phyloP scores from a whole-genome alignment of 805 yeast genomes.

The Kodamaea lidongshanica region DNA sequence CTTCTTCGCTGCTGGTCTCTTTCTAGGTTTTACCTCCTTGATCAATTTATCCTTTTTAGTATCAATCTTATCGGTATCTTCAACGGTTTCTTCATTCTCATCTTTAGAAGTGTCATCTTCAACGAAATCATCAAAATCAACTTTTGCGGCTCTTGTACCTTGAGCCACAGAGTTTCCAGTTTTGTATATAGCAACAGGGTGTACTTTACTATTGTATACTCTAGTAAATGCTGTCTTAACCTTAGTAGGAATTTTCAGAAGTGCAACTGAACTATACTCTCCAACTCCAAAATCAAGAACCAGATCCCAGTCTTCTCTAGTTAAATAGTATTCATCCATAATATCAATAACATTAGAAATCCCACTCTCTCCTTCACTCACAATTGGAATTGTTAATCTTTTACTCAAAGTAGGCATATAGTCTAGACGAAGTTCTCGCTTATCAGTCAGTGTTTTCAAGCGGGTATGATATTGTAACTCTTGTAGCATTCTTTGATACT shows the following conservation, averaged over 20 bases:
- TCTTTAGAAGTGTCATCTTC: conserved; percentile 49
- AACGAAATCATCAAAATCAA: conserved; percentile 68
- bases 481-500: conserved; percentile 71
- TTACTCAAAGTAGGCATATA: conserved; percentile 63
- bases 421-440: conserved; percentile 65
- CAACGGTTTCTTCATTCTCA: conserved; percentile 40
- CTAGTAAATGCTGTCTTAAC: conserved; percentile 83
- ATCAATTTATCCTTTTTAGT: conserved; percentile 58
- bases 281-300: conserved; percentile 83
- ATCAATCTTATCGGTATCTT: conserved; percentile 42
- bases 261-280: conserved; percentile 27
- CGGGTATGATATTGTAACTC: conserved; percentile 87
- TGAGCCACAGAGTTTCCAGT: conserved; percentile 54
- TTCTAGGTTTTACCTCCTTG: conserved; percentile 29
- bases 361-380: conserved; percentile 53
- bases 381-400: conserved; percentile 53
- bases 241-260: conserved; percentile 64
- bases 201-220: conserved; percentile 65
- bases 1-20: conserved; percentile 20
- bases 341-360: conserved; percentile 57
- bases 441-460: conserved; percentile 70
- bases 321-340: conserved; percentile 80
- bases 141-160: conserved; percentile 30
- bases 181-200: conserved; percentile 80
- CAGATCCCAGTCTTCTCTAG: conserved; percentile 89